These are phyloP conservation scores for Manihot esculenta DNA, from an alignment of 441 rosid species.

Conservation along the genomic window DNA sequence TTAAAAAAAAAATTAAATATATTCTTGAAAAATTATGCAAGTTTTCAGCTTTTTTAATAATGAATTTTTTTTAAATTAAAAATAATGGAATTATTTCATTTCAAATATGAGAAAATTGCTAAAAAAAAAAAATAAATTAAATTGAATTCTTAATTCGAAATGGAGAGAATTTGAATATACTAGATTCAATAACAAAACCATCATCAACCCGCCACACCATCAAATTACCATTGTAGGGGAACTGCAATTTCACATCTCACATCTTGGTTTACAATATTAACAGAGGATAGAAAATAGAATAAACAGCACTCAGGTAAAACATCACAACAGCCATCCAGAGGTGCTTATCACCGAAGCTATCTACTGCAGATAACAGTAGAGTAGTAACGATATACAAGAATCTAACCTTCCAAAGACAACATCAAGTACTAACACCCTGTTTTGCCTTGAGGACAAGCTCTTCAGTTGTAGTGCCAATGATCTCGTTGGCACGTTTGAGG, in stretches of 20 bases:
- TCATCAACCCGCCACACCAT: background rate
- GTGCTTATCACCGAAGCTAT: background rate
- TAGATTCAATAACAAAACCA: background rate
- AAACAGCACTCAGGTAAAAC: too few species aligned
- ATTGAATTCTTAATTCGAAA: too few species aligned
- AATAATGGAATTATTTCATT: too few species aligned
- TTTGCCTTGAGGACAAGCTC: slow-evolving; percentile 88
- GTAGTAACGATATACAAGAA: background rate
- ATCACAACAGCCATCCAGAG: background rate
- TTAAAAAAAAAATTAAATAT: too few species aligned
- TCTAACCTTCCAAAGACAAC: background rate
- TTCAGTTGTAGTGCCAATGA: slow-evolving; percentile 93
- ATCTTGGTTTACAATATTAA: slow-evolving; percentile 13
- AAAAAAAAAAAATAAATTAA: too few species aligned
- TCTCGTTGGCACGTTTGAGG: slow-evolving; percentile 86
- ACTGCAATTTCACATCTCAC: background rate
- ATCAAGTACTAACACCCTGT: slow-evolving; percentile 41
- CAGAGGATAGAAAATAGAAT: too few species aligned
- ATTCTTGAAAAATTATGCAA: too few species aligned
- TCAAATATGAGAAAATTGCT: too few species aligned
- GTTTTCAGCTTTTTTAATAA: too few species aligned
- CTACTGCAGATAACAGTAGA: too few species aligned
- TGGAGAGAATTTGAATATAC: background rate
- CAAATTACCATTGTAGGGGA: too few species aligned
- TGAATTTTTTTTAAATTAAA: too few species aligned